phyloP scores from a whole-genome alignment of 164 flowering plant species.

The Pachysandra terminalis region DNA sequence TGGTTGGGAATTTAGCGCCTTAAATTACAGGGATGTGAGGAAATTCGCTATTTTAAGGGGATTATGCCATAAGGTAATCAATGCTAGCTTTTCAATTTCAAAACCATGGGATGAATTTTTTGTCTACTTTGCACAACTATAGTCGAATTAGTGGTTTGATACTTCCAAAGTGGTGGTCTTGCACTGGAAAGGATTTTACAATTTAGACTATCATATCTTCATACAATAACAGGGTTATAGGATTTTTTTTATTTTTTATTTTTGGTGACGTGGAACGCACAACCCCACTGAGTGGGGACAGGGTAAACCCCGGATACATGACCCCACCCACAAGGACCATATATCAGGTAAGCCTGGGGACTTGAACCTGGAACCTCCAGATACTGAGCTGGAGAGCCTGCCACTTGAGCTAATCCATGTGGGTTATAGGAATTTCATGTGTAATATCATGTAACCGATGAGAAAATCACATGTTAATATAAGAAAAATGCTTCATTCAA shows the following conservation, averaged over 20 bases:
- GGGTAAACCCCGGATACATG: too few relatives aligned
- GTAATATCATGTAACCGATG: too few relatives aligned
- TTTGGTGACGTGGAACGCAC: too few relatives aligned
- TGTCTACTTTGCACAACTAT: not conserved
- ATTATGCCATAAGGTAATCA: slow-evolving; percentile 83
- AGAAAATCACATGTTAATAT: too few relatives aligned
- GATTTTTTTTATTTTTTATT: too few relatives aligned
- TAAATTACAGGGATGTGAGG: slow-evolving; percentile 66
- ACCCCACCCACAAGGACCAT: too few relatives aligned
- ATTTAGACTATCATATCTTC: not conserved
- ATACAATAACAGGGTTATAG: not conserved
- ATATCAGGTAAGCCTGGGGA: too few relatives aligned
- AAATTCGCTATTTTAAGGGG: slow-evolving; percentile 90
- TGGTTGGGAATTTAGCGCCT: slow-evolving; percentile 74
- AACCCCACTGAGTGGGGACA: too few relatives aligned
- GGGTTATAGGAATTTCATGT: not conserved
- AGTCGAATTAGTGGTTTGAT: not conserved
- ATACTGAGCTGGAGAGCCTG: too few relatives aligned
- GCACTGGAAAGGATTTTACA: not conserved
- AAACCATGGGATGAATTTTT: not conserved
- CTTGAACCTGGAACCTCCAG: too few relatives aligned
- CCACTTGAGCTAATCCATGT: too few relatives aligned
- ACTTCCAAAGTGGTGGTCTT: not conserved
- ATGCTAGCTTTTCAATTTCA: not conserved
- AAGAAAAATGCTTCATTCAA: too few relatives aligned